Evolutionary conservation across 2,329 filamentous ascomycete genomes (phyloP).

Genomic region (Aspergillus fumigatus): DNA sequence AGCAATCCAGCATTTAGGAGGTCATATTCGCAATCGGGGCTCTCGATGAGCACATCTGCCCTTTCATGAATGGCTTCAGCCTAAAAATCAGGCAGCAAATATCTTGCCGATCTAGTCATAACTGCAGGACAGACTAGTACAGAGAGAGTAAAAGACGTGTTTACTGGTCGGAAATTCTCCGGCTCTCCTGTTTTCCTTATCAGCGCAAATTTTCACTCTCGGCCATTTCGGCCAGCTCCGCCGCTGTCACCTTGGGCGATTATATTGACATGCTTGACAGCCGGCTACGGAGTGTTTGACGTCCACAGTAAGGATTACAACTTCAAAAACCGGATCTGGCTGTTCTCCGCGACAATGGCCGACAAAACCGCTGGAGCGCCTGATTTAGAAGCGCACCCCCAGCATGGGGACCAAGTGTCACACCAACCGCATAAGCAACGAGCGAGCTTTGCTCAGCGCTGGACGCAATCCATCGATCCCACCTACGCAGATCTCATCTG

Average conservation of each 20-base stretch:
- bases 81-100: not conserved
- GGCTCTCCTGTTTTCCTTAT: not conserved
- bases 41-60: not conserved
- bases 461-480: conserved; percentile 26
- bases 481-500: conserved; percentile 35
- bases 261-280: not conserved
- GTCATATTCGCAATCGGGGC: conserved; percentile 1
- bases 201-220: not conserved
- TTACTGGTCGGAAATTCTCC: not conserved
- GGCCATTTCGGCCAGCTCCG: not conserved
- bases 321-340: not conserved
- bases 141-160: not conserved
- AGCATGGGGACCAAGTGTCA: not conserved
- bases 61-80: not conserved
- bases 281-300: too few species aligned
- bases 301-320: not conserved
- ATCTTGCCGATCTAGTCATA: not conserved
- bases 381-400: conserved; percentile 10
- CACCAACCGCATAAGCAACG: not conserved
- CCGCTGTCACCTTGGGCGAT: not conserved
- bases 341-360: not conserved
- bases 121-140: not conserved
- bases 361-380: not conserved
- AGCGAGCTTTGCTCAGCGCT: conserved; percentile 17
- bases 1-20: not conserved